Evolutionary conservation across 805 yeast genomes (phyloP), one percentile per base, ranked within the genome.

Genomic region (Metschnikowia koreensis): DNA sequence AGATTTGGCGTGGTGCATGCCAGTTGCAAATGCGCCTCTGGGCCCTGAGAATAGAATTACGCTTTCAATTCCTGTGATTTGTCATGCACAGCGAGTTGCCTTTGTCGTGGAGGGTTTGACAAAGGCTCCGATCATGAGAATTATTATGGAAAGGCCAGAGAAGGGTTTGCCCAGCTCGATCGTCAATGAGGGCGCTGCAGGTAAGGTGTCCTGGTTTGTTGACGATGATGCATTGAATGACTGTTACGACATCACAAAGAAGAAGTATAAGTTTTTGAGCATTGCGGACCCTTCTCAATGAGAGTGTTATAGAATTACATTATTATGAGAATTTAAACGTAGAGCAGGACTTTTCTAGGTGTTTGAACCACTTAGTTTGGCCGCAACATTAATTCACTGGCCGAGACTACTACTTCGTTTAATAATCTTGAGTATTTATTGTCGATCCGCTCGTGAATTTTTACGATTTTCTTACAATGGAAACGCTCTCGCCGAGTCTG

Each of bases 91-190:
- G 63, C 77, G 96, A 62, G 96, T 93, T 22, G 86, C 97, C 0
- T 93, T 93, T 67, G 97, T 93, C 38, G 97, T 94, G 6, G 97
- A 93, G 73, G 99, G 99, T 60, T 83, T 92, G 42, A 89, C 96
- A 26, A 93, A 93, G 71, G 97, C 97, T 2, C 96, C 96, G 3
- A 85, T 93, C 48, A 81, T 93, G 65, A 85, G 89, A 65, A 88
- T 86, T 11, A 92, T 93, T 51, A 87, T 93, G 90, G 98, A 93
- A 73, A 82, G 97, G 65, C 97, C 97, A 2, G 98, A 94, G 66
- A 91, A 91, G 74, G 97, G 97, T 1, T 79, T 93, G 53, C 99
- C 99, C 37, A 87, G 94, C 55, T 84, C 94, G 54, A 86, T 93
- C 52, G 97, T 93, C 50, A 92, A 92, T 66, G 97, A 91, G 70